These are phyloP conservation scores for Kockiozyma suomiensis DNA, from an alignment of 805 yeast species.

Conservation along the genomic window DNA sequence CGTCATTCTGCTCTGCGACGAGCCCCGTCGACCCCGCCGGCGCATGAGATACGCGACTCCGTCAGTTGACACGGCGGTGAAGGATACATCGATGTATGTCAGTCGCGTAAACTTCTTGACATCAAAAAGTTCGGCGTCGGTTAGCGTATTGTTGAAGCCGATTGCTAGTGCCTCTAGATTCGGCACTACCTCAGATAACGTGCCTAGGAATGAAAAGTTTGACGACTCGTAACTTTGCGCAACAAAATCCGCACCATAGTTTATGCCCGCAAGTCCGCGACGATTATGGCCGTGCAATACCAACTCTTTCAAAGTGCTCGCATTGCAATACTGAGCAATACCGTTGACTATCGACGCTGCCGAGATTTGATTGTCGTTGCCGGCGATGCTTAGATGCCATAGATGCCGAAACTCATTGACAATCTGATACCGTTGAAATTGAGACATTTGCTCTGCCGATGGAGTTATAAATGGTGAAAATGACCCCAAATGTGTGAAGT, in stretches of 20 bases:
- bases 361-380: not conserved
- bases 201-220: not conserved
- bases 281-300: conserved; percentile 4
- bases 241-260: not conserved
- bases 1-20: not conserved
- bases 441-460: not conserved
- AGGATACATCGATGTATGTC: not conserved
- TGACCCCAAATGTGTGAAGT: conserved; percentile 4
- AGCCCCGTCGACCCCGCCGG: not conserved
- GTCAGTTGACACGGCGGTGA: conserved; percentile 9
- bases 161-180: not conserved
- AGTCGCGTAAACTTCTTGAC: not conserved
- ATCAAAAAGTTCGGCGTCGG: conserved; percentile 4
- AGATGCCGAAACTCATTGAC: not conserved
- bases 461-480: not conserved
- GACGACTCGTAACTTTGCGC: not conserved
- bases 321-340: not conserved
- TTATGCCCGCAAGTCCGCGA: not conserved
- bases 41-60: conserved; percentile 3
- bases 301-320: not conserved
- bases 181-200: not conserved
- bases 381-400: conserved; percentile 5
- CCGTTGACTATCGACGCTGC: not conserved
- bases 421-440: not conserved
- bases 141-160: conserved; percentile 5